Evolutionary conservation across 192 early-diverging fungal genomes (phyloP), one percentile per base, ranked within the genome.

Genomic region (Coemansia sp.): DNA sequence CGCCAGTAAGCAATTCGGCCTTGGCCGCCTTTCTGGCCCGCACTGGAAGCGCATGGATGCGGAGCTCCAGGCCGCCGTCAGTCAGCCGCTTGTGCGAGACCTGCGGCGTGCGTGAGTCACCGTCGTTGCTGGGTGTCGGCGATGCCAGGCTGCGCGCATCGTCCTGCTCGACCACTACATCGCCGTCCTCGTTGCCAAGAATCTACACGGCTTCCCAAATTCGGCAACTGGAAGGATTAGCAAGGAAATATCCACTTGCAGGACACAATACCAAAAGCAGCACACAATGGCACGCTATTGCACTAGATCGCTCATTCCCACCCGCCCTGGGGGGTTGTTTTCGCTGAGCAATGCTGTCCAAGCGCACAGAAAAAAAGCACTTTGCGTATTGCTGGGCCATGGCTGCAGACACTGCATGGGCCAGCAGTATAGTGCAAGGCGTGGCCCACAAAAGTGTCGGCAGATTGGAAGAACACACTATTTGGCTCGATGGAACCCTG

Each of bases 131-230:
- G 34, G 62, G 54, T 3, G 53, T 64, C 8, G 61, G 72, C 48
- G 72, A 76, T 14, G 61, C 61, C 34, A 62, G 51, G 28, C 53
- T 48, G 40, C 52, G 38, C 28, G 66, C 51, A 40, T 69, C 72
- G 38, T 69, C 62, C 58, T 76, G 72, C 58, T 76, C 62, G 9
- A 76, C 72, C 11, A 76, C 48, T 15, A 76, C 58, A 17, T 76
- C 72, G 23, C 72, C 72, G 23, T 76, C 72, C 52, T 76, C 72
- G 48, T 76, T 76, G 31, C 72, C 72, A 40, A 67, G 61, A 49
- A 76, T 76, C 72, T 76, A 76, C 38, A 41, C 5, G 2, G 34
- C 37, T 18, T 15, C 46, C 52, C 12, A 17, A 17, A 23, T 38
- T 23, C 15, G 52, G 52, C 52, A 53, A 21, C 17, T 20, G 37